phyloP scores from a whole-genome alignment of 2,329 filamentous ascomycete genomes.

The Seiridium unicorne region DNA sequence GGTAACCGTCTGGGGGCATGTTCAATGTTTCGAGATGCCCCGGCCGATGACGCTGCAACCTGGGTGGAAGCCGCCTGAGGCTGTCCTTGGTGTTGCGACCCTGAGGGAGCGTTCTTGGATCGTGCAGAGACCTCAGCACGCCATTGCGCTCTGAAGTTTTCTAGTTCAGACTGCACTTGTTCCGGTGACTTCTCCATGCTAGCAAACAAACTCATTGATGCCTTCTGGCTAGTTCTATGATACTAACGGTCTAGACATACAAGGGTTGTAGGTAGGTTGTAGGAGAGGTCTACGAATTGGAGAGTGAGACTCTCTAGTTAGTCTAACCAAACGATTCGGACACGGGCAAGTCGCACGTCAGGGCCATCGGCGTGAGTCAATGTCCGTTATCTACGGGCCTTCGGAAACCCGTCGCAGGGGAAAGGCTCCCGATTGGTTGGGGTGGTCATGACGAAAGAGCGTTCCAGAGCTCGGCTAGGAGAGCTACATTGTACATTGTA shows the following conservation, averaged over 20 bases:
- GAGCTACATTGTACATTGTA: background rate
- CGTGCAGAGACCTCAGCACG: constrained; percentile 67
- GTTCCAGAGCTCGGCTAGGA: background rate
- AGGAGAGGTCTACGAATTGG: background rate
- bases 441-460: background rate
- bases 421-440: constrained; percentile 1
- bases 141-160: constrained; percentile 85
- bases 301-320: background rate
- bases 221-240: background rate
- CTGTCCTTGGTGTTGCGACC: background rate
- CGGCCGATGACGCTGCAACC: constrained; percentile 16
- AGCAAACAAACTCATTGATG: background rate
- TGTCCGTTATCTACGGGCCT: background rate
- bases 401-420: background rate
- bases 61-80: constrained; percentile 6
- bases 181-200: constrained; percentile 23
- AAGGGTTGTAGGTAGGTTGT: background rate
- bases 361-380: background rate
- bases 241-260: background rate
- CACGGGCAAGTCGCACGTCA: background rate
- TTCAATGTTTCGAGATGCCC: constrained; percentile 15
- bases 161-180: constrained; percentile 66
- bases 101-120: constrained; percentile 29
- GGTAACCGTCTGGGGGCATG: constrained; percentile 15
- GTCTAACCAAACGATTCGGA: background rate